Evolutionary conservation across 2,329 filamentous ascomycete genomes (phyloP), one percentile per base, ranked within the genome.

Genomic region (Rhynchosporium agropyri): DNA sequence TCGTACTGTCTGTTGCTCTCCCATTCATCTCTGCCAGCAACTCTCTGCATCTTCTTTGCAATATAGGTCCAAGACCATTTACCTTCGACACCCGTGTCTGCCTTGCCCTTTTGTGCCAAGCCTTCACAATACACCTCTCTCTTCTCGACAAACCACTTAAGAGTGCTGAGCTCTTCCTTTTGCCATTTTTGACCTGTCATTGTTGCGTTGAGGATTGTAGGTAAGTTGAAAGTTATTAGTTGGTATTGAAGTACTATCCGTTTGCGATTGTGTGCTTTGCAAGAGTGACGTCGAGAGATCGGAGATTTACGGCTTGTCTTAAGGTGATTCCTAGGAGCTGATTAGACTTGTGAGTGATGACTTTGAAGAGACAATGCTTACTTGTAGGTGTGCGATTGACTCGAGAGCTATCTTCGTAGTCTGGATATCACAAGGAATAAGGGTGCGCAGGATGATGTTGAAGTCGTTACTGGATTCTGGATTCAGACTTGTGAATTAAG

Each of bases 101-200:
- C 8, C 20, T 40, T 33, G 1, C 51, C 36, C 3, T 20, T 40
- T 54, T 42, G 36, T 29, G 33, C 51, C 29, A 54, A 42, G 12
- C 8, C 36, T 54, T 38, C 51, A 4, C 7, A 20, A 38, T 54
- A 26, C 20, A 40, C 20, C 10, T 54, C 51, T 42, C 36, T 40
- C 36, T 54, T 54, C 36, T 54, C 40, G 36, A 42, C 51, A 13
- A 54, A 54, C 33, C 36, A 54, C 20, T 26, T 9, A 1, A 54
- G 51, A 15, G 51, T 20, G 15, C 26, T 33, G 8, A 54, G 26
- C 20, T 54, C 51, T 40, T 29, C 51, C n/a, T 40, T n/a, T 12
- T 54, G 33, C 51, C 51, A 54, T 26, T 36, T 38, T 42, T 6
- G 20, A 29, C 51, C 36, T n/a, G 51, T 26, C 51, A 54, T 54